Base-by-base conservation (phyloP, 2,329 filamentous ascomycete species). In the Ophiocordyceps camponoti-saundersi region DNA sequence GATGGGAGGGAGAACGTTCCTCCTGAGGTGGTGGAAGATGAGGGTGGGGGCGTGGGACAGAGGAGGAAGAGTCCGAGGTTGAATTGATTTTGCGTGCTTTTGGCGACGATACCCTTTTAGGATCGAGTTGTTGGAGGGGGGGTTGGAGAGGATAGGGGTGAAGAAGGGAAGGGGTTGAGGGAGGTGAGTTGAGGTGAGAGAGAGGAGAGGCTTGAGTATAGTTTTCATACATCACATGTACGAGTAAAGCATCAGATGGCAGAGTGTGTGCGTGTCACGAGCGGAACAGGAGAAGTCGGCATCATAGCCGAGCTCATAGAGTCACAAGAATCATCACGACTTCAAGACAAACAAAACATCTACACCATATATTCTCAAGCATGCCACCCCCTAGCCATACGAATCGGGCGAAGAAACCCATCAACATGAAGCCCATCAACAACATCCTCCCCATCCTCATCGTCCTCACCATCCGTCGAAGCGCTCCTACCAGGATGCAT, bases 51-150 rank as follows among this genome's bases (percentile, higher is more conserved):
- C 65, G 20, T 63, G 71, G 57, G 69, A 70, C 45, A 65, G 48
- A 68, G 68, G 59, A 69, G 74, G 57, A 77, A 77, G 64, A 77
- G 74, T 51, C 72, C 74, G 3, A 60, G 74, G 47, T 56, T 76
- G 48, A 66, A 65, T 46, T 67, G 51, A 52, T 39, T 26, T 26
- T 26, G 8, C 8, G 4, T 26, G 5, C 8, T 4, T 26, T 8
- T 26, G 23, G 23, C 23, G 23, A 26, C 23, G 23, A 26, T 26
- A 26, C 23, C 23, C 23, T 26, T 26, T 26, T 8, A 5, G 8
- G 23, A 8, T 26, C 8, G 23, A 8, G 8, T 26, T 4, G 23
- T 4, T 26, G 8, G 23, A 26, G 5, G 23, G 4, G 8, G 23
- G 23, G 23, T 23, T 41, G 16, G 18, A 23, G 11, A 22, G 22